phyloP scores from a whole-genome alignment of 345 rosid genomes.

The Bruguiera gymnorhiza region DNA sequence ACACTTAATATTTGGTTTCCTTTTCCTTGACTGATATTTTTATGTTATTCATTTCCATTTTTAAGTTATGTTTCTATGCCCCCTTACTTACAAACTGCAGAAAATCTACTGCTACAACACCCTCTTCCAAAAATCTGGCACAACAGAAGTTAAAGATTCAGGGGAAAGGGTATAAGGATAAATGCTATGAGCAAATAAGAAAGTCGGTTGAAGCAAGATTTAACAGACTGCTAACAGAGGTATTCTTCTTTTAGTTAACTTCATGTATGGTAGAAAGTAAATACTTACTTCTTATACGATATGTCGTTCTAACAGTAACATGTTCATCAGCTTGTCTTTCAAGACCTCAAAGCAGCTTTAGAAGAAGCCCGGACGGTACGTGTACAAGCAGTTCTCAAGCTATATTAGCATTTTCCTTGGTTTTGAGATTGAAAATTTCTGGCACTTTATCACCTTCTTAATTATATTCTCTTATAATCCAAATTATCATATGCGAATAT shows the following conservation, averaged over 20 bases:
- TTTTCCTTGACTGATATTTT: slow-evolving; percentile 1
- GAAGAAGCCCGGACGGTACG: slow-evolving; percentile 92
- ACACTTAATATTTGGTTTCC: background rate
- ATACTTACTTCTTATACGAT: slow-evolving; percentile 17
- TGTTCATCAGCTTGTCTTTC: slow-evolving; percentile 69
- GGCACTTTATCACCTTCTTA: background rate
- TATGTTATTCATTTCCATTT: background rate
- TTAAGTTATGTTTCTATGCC: background rate
- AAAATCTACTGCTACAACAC: slow-evolving; percentile 50
- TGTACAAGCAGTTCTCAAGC: background rate
- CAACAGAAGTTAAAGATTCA: slow-evolving; percentile 78
- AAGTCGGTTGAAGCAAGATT: slow-evolving; percentile 88
- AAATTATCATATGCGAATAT: too few species aligned
- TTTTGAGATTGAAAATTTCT: slow-evolving; percentile 7
- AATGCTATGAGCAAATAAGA: slow-evolving; percentile 89
- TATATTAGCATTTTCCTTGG: background rate
- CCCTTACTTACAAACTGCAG: slow-evolving; percentile 35
- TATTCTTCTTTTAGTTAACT: slow-evolving; percentile 15
- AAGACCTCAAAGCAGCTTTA: slow-evolving; percentile 93
- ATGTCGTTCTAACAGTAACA: slow-evolving; percentile 25
- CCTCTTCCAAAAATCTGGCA: slow-evolving; percentile 56
- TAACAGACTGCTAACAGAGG: slow-evolving; percentile 76
- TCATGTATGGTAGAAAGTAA: background rate
- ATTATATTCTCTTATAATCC: background rate
- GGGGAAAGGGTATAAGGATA: slow-evolving; percentile 95